phyloP scores from a whole-genome alignment of 2,329 filamentous ascomycete genomes.

The Apiospora malaysiana region DNA sequence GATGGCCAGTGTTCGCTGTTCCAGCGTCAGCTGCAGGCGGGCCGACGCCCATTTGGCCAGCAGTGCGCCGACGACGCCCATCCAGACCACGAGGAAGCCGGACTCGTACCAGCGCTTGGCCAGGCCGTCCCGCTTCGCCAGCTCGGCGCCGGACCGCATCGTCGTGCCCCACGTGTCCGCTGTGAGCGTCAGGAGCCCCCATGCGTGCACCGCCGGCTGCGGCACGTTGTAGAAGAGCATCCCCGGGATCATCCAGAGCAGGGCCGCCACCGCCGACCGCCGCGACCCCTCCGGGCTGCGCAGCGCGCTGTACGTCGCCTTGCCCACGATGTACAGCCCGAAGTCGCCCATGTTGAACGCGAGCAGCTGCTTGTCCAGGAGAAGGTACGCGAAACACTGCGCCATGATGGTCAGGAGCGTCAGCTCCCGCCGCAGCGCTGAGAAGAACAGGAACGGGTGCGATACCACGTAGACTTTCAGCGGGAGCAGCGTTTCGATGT shows the following conservation, averaged over 20 bases:
- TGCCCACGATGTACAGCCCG: conserved; percentile 35
- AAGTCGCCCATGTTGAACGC: conserved; percentile 39
- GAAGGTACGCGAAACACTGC: conserved; percentile 38
- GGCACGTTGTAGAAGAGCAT: conserved; percentile 43
- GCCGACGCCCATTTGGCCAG: background rate
- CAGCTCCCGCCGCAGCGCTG: conserved; percentile 39
- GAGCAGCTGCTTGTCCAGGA: conserved; percentile 33
- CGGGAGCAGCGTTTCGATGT: conserved; percentile 44
- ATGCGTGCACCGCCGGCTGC: conserved; percentile 42
- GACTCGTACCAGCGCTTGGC: conserved; percentile 13
- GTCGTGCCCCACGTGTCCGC: conserved; percentile 43
- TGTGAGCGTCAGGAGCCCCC: conserved; percentile 41
- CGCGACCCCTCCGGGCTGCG: conserved; percentile 34
- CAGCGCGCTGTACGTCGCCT: conserved; percentile 38
- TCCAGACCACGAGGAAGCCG: background rate
- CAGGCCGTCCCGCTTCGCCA: background rate
- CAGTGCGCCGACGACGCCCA: background rate
- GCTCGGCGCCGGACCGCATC: conserved; percentile 39
- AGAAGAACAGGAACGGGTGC: conserved; percentile 42
- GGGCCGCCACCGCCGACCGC: conserved; percentile 26
- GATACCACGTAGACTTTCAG: conserved; percentile 42
- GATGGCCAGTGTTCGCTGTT: background rate
- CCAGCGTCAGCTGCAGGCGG: background rate
- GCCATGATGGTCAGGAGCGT: conserved; percentile 37
- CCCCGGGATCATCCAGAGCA: conserved; percentile 35